These are phyloP conservation scores for Lentinus polychrous DNA, from an alignment of 1,284 basidiomycete species.

Conservation along the genomic window DNA sequence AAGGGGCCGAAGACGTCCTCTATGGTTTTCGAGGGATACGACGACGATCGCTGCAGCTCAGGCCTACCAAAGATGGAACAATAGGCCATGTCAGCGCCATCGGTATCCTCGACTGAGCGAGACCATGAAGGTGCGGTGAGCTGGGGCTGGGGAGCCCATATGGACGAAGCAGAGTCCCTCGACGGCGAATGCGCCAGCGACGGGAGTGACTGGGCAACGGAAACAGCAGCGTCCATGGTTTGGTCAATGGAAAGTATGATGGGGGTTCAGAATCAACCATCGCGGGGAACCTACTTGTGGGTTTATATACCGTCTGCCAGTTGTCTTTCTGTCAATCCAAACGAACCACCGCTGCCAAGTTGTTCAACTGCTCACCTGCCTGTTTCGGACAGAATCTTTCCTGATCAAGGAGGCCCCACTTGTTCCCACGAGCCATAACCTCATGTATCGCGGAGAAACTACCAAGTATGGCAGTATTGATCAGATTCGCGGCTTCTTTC, in stretches of 20 bases:
- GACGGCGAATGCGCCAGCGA: conserved; percentile 22
- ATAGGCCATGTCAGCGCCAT: conserved; percentile 36
- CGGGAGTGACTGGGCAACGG: conserved; percentile 19
- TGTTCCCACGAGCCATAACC: conserved; percentile 2
- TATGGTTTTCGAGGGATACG: conserved; percentile 28
- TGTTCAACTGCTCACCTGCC: conserved; percentile 9
- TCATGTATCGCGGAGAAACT: conserved; percentile 7
- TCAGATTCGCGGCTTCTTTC: too few relatives aligned
- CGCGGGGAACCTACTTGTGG: conserved; percentile 4
- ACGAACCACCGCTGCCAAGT: not conserved
- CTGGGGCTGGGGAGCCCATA: conserved; percentile 74
- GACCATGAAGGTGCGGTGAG: conserved; percentile 60
- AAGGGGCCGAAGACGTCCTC: conserved; percentile 62
- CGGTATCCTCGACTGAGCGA: conserved; percentile 51
- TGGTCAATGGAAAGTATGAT: conserved; percentile 12
- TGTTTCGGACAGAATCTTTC: conserved; percentile 6
- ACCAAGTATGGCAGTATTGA: conserved; percentile 6
- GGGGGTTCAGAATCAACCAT: conserved; percentile 14
- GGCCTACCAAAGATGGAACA: conserved; percentile 19
- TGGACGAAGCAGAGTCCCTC: conserved; percentile 38
- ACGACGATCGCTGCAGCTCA: conserved; percentile 19
- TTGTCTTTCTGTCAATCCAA: conserved; percentile 3
- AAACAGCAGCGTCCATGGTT: conserved; percentile 20
- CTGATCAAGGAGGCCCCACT: conserved; percentile 6
- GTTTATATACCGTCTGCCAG: conserved; percentile 19